Evolutionary conservation across 2,329 filamentous ascomycete genomes (phyloP).

Genomic region (Scytalidium sp.): DNA sequence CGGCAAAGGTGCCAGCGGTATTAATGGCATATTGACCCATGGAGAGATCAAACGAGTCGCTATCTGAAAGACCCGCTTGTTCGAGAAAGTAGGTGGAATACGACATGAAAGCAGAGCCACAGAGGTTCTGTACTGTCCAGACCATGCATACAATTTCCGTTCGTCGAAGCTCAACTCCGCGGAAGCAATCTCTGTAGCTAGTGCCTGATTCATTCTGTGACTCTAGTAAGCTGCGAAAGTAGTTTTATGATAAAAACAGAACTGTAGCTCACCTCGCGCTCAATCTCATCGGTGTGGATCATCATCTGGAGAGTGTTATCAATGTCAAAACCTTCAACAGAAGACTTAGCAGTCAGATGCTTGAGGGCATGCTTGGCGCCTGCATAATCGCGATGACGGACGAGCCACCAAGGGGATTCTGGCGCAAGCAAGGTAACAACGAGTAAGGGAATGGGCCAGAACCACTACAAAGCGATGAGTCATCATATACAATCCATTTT

Average conservation of each 20-base stretch:
- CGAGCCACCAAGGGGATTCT: constrained; percentile 46
- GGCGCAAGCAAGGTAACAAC: constrained; percentile 42
- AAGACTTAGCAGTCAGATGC: constrained; percentile 33
- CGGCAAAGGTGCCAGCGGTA: constrained; percentile 42
- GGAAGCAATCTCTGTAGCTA: constrained; percentile 45
- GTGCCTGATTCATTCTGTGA: constrained; percentile 49
- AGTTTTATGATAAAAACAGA: no score
- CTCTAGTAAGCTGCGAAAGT: no score
- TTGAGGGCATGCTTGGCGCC: constrained; percentile 36
- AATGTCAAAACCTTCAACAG: constrained; percentile 14
- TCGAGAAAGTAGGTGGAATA: constrained; percentile 61
- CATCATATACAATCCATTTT: constrained; percentile 39
- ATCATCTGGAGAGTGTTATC: constrained; percentile 44
- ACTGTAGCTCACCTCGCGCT: constrained; percentile 37
- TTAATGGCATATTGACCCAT: constrained; percentile 43
- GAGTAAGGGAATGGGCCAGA: constrained; percentile 44
- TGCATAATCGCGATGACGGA: constrained; percentile 36
- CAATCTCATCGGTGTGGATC: constrained; percentile 51
- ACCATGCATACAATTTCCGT: constrained; percentile 59
- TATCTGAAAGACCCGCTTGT: constrained; percentile 46
- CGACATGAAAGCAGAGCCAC: constrained; percentile 60
- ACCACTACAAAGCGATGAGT: constrained; percentile 45
- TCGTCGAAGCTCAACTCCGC: constrained; percentile 64
- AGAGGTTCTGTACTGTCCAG: constrained; percentile 37
- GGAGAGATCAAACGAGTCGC: constrained; percentile 49